Base-by-base conservation (phyloP, 1,284 basidiomycete species). In the Trichosporon sp. region DNA sequence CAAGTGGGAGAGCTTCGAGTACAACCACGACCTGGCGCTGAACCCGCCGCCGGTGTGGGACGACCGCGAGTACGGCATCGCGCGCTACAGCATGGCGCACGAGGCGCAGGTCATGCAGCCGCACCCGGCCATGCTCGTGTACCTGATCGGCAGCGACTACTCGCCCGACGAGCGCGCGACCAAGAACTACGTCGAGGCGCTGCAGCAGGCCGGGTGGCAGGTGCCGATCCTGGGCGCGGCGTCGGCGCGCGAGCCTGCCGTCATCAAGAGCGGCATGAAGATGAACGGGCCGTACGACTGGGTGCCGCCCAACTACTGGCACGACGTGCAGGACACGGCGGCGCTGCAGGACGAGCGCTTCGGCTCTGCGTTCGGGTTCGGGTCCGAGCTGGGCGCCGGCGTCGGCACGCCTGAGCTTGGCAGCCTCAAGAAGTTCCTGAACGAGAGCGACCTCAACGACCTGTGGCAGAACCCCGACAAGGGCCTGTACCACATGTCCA, bases 401-500 rank as follows among this genome's bases (percentile, higher is more conserved):
- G 56, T 60, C 29, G 56, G 56, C 6, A 60, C 56, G 6, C 56
- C 56, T 18, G 56, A 60, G 7, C 56, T 60, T 6, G 27, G 27
- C 56, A 9, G 15, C 11, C 27, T 60, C 29, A 11, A 15, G 11
- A 29, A 31, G 27, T 60, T 60, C 56, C 56, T 60, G 27, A 11
- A 11, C 51, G 2, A 29, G 27, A 1, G 8, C 23, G 56, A 60
- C 56, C 56, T 60, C 12, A 11, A 60, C 31, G 56, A 60, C 18
- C 56, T 60, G 56, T 60, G 56, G 56, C 5, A 60, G 27, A 31
- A 31, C 6, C 56, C 56, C 2, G 27, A n/a, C 56, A 60, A 60
- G 56, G 56, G 56, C 29, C 56, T 60, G 56, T 60, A 60, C 29
- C 56, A 60, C 56, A 60, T 60, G 56, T 60, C 56, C 29, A 60